These are phyloP conservation scores for Fusarium incarnatum DNA, from an alignment of 2,329 filamentous ascomycete genomes.

Conservation along the genomic window DNA sequence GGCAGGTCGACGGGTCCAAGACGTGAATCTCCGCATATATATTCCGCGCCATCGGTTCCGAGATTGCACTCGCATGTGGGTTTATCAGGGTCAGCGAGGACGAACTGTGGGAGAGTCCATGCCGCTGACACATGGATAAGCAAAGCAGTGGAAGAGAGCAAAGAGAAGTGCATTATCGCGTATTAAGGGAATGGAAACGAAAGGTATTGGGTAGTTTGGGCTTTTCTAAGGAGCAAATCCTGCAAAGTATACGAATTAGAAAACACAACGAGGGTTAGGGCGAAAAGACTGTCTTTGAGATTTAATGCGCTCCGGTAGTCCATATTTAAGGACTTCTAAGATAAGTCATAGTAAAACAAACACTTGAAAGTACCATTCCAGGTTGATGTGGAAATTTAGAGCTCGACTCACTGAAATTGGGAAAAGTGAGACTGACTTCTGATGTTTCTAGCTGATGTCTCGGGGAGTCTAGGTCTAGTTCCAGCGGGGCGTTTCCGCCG, in stretches of 20 bases:
- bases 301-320: rapidly evolving
- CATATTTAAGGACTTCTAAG: neutral
- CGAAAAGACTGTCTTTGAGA: no score
- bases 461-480: rapidly evolving
- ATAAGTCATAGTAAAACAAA: rapidly evolving
- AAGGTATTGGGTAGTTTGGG: neutral
- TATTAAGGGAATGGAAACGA: neutral
- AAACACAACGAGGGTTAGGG: no score
- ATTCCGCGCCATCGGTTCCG: no score
- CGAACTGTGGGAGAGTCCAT: neutral
- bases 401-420: rapidly evolving
- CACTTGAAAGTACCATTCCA: rapidly evolving
- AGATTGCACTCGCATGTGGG: neutral
- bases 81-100: neutral
- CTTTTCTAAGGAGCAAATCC: no score
- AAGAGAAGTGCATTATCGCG: neutral
- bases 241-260: no score
- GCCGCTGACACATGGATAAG: neutral
- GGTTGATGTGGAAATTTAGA: rapidly evolving
- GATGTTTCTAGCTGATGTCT: neutral
- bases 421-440: rapidly evolving
- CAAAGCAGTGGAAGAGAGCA: neutral
- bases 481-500: neutral
- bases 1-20: rapidly evolving
- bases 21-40: rapidly evolving